Percentiles rank a stretch among this genome's conserved stretches.
Evolutionary conservation across 805 yeast genomes (phyloP).

Genomic region (Candida germanica): DNA sequence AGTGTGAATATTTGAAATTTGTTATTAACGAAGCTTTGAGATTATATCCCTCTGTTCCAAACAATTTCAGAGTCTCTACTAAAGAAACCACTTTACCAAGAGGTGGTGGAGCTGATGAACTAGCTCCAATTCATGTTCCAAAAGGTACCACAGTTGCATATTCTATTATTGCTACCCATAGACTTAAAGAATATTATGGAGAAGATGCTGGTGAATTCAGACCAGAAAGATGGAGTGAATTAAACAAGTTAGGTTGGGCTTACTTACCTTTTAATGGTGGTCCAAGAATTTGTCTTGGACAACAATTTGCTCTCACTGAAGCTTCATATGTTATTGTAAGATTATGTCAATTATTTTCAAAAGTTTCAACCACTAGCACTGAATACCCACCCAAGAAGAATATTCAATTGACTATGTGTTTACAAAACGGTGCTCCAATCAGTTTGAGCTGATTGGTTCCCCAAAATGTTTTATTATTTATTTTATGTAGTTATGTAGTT

Average conservation of each 20-base stretch:
- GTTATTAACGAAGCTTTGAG: slow-evolving; percentile 49
- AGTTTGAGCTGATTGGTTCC: slow-evolving; percentile 2
- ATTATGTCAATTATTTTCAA: slow-evolving; percentile 23
- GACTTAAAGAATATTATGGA: slow-evolving; percentile 39
- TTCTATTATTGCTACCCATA: slow-evolving; percentile 41
- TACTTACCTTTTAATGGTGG: slow-evolving; percentile 55
- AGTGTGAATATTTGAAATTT: slow-evolving; percentile 44
- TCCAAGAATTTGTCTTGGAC: slow-evolving; percentile 54
- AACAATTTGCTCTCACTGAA: slow-evolving; percentile 54
- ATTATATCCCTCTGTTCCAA: slow-evolving; percentile 51
- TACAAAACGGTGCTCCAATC: slow-evolving; percentile 11
- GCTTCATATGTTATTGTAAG: slow-evolving; percentile 44
- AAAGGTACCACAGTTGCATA: slow-evolving; percentile 44
- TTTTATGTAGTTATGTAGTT: slow-evolving; percentile 1
- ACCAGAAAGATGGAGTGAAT: slow-evolving; percentile 48
- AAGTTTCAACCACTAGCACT: slow-evolving; percentile 18
- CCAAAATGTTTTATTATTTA: too few species aligned
- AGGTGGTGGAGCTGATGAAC: slow-evolving; percentile 44
- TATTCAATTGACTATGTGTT: slow-evolving; percentile 27
- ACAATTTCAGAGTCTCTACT: slow-evolving; percentile 44
- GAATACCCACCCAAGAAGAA: slow-evolving; percentile 31
- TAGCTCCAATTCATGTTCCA: slow-evolving; percentile 36
- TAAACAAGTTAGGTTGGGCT: slow-evolving; percentile 40
- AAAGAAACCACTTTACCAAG: slow-evolving; percentile 47
- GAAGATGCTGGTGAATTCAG: slow-evolving; percentile 41